Conservation (phyloP, 2,329 filamentous ascomycete genomes). For the Apiospora aurea region DNA sequence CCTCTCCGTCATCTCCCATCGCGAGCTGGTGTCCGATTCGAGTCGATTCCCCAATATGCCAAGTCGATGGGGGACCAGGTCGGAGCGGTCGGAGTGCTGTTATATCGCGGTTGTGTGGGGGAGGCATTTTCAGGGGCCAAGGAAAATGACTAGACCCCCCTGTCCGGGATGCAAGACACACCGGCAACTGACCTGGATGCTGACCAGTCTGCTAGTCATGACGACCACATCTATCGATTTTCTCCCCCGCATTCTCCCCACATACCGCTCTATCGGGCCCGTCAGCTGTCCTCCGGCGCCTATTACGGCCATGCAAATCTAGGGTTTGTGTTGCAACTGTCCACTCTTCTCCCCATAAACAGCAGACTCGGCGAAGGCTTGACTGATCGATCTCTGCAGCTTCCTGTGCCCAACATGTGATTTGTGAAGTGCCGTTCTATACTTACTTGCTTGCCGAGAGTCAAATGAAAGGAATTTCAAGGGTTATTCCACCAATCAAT, state of each 20-base stretch:
- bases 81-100: not conserved
- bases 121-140: not conserved
- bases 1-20: not conserved
- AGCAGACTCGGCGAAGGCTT: slow-evolving; percentile 6
- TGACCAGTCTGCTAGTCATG: not conserved
- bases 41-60: slow-evolving; percentile 7
- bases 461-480: too few species aligned
- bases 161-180: slow-evolving; percentile 1
- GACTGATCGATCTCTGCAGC: not conserved
- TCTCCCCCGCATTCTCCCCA: slow-evolving; percentile 19
- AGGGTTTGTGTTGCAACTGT: not conserved
- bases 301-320: not conserved
- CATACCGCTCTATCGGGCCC: slow-evolving; percentile 11
- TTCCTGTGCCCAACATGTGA: not conserved
- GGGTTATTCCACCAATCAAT: slow-evolving; percentile 6
- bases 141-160: slow-evolving; percentile 11
- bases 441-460: not conserved
- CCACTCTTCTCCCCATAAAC: not conserved
- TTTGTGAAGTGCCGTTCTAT: not conserved
- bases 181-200: slow-evolving; percentile 5
- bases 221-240: not conserved
- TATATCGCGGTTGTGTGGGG: not conserved
- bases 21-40: slow-evolving; percentile 6
- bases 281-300: not conserved
- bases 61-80: not conserved